Evolutionary conservation across 768 basidiomycete species (phyloP), one percentile per base, ranked within the genome.

Genomic region (Tulasnella sp.): DNA sequence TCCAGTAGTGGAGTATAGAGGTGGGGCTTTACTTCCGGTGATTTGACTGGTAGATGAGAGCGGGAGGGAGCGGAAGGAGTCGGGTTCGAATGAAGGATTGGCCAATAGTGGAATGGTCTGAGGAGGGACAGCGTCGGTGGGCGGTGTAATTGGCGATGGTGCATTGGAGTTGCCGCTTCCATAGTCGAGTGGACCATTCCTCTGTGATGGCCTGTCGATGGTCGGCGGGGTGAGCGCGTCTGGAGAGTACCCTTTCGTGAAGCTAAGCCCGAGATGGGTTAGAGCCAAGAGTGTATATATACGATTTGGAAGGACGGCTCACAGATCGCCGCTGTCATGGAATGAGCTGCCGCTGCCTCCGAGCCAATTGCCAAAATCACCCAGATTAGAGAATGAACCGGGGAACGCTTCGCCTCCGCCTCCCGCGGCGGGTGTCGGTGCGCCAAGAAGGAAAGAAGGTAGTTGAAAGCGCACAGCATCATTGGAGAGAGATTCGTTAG

Each of bases 1-100:
- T 2, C 94, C 96, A 0, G 89, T 86, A 0, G 83, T 74, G 1
- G 91, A 92, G 72, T 99, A 99, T 1, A 97, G 76, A 1, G 85
- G 82, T 25, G 79, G 70, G 29, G 70, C 56, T 38, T 66, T 66
- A 7, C 54, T 42, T 29, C 57, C 48, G 38, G 49, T 46, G 24
- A 21, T 12, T n/a, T 41, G n/a, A 12, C 24, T 34, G 21, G 31
- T 5, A 1, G 59, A 19, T 2, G 49, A 42, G 38, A 53, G n/a
- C 12, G 52, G 42, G 10, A 44, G 12, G 17, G 38, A 48, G 41
- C 19, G 50, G 29, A 27, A 52, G 19, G 19, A 22, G 19, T 21
- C 46, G 5, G 5, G 46, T 27, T 22, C 50, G 30, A 52, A 9
- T 22, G 50, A 4, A 52, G 50, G 50, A 19, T 38, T 38, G 34